These are phyloP conservation scores for Eucalyptus virginea DNA, from an alignment of 345 rosid species.

Conservation along the genomic window DNA sequence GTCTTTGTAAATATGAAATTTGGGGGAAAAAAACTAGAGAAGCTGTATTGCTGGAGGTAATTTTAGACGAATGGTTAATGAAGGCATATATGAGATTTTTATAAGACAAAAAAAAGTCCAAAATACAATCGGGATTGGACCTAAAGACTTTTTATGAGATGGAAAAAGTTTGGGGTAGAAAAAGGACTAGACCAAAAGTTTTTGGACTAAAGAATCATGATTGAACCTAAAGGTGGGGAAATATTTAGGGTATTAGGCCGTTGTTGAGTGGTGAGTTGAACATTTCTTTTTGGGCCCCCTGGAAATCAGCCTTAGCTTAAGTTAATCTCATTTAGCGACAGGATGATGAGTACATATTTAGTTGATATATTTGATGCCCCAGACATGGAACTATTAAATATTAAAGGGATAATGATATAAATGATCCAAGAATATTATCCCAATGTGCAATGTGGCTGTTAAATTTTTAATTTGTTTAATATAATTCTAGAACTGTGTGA, in stretches of 20 bases:
- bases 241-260: not conserved
- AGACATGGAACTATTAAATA: not conserved
- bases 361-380: not conserved
- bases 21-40: not conserved
- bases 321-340: not conserved
- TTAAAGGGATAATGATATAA: too few relatives aligned
- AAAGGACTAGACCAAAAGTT: not conserved
- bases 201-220: not conserved
- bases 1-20: not conserved
- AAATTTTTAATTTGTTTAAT: too few relatives aligned
- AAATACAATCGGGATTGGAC: too few relatives aligned
- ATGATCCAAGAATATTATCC: too few relatives aligned
- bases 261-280: not conserved
- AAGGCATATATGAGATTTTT: too few relatives aligned
- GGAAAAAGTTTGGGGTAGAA: not conserved
- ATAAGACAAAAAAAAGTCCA: not conserved
- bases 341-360: not conserved
- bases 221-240: not conserved
- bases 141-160: too few relatives aligned
- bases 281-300: not conserved
- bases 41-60: fast-evolving
- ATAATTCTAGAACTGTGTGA: too few relatives aligned
- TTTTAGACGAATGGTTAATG: not conserved
- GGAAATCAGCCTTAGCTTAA: not conserved
- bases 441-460: too few relatives aligned